Percentiles rank a stretch among this genome's conserved stretches.
These are phyloP conservation scores for Arthrobotrys pseudoclavata DNA, from an alignment of 2,329 filamentous ascomycete species.

Conservation along the genomic window DNA sequence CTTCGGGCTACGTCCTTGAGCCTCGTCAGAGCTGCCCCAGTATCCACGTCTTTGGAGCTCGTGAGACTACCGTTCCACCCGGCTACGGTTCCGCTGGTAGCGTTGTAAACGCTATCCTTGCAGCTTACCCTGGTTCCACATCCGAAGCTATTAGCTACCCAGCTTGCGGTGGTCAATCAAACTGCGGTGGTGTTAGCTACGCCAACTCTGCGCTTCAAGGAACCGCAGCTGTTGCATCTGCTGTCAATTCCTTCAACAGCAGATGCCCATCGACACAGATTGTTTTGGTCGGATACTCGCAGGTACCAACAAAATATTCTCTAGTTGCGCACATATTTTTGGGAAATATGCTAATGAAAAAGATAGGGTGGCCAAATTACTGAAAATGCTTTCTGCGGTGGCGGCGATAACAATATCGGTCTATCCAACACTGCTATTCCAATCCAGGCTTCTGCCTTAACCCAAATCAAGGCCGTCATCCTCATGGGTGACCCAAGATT, in stretches of 20 bases:
- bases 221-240: slow-evolving; percentile 72
- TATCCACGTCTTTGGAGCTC: slow-evolving; percentile 70
- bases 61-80: slow-evolving; percentile 69
- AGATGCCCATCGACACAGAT: slow-evolving; percentile 73
- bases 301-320: slow-evolving; percentile 66
- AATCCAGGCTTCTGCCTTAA: slow-evolving; percentile 69
- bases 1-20: slow-evolving; percentile 35
- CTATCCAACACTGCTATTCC: slow-evolving; percentile 68
- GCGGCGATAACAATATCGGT: slow-evolving; percentile 69
- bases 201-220: slow-evolving; percentile 73
- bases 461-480: slow-evolving; percentile 74
- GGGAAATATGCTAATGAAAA: slow-evolving; percentile 1
- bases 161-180: slow-evolving; percentile 74
- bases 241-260: slow-evolving; percentile 73
- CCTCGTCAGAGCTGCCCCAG: slow-evolving; percentile 66
- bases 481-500: slow-evolving; percentile 76
- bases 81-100: slow-evolving; percentile 71
- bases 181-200: slow-evolving; percentile 74
- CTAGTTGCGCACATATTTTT: neutral
- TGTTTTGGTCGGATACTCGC: slow-evolving; percentile 75
- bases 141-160: slow-evolving; percentile 73
- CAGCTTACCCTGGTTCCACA: slow-evolving; percentile 70
- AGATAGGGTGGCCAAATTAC: slow-evolving; percentile 74
- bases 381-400: slow-evolving; percentile 75
- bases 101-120: slow-evolving; percentile 70